Percentiles rank a stretch among this genome's conserved stretches.
These are phyloP conservation scores for Globisporangium emineosum DNA, from an alignment of 352 stramenopile species.

Conservation along the genomic window DNA sequence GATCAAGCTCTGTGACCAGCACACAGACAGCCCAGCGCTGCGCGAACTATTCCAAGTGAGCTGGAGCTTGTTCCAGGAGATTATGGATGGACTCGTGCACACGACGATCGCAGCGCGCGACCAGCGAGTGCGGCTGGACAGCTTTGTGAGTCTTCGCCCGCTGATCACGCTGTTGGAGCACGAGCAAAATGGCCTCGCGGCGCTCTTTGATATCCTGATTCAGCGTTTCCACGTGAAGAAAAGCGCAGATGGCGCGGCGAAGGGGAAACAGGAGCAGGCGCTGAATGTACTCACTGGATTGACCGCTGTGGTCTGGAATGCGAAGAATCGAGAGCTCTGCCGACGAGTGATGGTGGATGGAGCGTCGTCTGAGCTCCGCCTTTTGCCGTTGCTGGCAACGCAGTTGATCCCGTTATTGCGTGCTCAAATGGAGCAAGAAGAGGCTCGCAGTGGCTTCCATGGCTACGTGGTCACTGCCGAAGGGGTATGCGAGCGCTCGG, in stretches of 20 bases:
- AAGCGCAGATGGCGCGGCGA: background rate
- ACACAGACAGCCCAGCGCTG: constrained; percentile 9
- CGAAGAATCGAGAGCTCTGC: constrained; percentile 43
- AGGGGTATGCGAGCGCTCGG: constrained; percentile 27
- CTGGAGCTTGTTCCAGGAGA: constrained; percentile 56
- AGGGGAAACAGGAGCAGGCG: constrained; percentile 36
- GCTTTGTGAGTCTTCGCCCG: constrained; percentile 34
- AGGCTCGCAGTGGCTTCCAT: constrained; percentile 23
- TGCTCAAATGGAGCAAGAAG: constrained; percentile 39
- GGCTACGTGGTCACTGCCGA: constrained; percentile 27
- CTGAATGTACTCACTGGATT: constrained; percentile 45
- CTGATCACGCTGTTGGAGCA: constrained; percentile 46
- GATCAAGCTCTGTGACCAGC: constrained; percentile 41
- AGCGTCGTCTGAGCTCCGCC: constrained; percentile 20
- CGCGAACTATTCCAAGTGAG: constrained; percentile 55
- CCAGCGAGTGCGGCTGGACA: constrained; percentile 36
- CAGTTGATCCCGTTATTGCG: constrained; percentile 42
- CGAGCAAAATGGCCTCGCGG: constrained; percentile 44
- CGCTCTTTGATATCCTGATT: constrained; percentile 51
- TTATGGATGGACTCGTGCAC: constrained; percentile 46
- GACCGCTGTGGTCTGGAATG: constrained; percentile 50
- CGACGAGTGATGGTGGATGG: constrained; percentile 41
- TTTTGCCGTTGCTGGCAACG: constrained; percentile 49
- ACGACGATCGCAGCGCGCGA: constrained; percentile 21
- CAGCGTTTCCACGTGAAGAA: constrained; percentile 37